These are phyloP conservation scores for Mucor indicus DNA, from an alignment of 371 early-diverging fungal species.

Conservation along the genomic window DNA sequence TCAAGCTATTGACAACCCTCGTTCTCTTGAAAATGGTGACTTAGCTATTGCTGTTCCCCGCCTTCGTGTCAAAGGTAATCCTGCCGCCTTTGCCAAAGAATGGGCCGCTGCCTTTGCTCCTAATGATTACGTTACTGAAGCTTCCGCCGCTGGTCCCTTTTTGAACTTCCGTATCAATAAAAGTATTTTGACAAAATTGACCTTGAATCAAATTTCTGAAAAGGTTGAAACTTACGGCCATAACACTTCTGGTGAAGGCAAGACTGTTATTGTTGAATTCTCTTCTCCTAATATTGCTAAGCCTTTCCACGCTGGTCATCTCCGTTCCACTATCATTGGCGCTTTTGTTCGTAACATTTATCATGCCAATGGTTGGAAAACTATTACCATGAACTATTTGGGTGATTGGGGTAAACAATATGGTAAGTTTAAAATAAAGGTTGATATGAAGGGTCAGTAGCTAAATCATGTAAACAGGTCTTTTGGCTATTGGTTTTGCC, in stretches of 20 bases:
- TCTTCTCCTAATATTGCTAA: slow-evolving; percentile 99
- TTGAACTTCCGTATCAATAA: slow-evolving; percentile 81
- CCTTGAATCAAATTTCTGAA: slow-evolving; percentile 51
- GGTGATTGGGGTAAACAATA: slow-evolving; percentile 99
- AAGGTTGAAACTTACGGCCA: slow-evolving; percentile 59
- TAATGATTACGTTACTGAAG: slow-evolving; percentile 57
- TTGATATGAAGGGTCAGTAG: slow-evolving; percentile 13
- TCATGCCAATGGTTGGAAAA: slow-evolving; percentile 85
- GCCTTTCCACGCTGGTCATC: slow-evolving; percentile 99
- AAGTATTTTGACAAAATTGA: slow-evolving; percentile 46
- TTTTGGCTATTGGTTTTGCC: slow-evolving; percentile 92
- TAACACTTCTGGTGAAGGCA: slow-evolving; percentile 63
- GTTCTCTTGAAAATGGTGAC: slow-evolving; percentile 69
- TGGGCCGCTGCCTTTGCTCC: slow-evolving; percentile 68
- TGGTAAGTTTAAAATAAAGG: slow-evolving; percentile 47
- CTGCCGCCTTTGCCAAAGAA: slow-evolving; percentile 71
- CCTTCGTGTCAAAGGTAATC: slow-evolving; percentile 84
- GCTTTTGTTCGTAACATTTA: slow-evolving; percentile 86
- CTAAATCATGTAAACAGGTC: slow-evolving; percentile 39
- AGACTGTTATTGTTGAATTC: slow-evolving; percentile 90
- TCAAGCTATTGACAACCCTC: slow-evolving; percentile 58
- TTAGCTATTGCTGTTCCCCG: slow-evolving; percentile 84
- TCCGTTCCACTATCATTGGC: slow-evolving; percentile 97
- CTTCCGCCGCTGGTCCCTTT: slow-evolving; percentile 76
- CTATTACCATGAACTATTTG: slow-evolving; percentile 95